Conservation (phyloP, 805 yeast species). For the Sugiyamaella smithiae region DNA sequence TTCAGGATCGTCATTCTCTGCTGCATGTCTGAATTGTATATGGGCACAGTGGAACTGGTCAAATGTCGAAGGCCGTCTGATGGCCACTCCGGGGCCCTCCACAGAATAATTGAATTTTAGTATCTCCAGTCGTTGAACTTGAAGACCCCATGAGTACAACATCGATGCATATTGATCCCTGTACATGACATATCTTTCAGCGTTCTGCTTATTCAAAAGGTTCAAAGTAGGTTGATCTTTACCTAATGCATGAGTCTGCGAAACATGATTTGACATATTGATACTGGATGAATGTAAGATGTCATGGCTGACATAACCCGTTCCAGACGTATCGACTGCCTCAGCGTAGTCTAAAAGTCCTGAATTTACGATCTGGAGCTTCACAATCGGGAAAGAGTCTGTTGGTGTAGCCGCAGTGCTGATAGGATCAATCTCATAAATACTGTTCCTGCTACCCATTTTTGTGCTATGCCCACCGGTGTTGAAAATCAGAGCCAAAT, state of each 20-base stretch:
- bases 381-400: conserved; percentile 30
- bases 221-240: conserved; percentile 34
- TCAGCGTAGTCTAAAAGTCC: conserved; percentile 42
- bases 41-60: conserved; percentile 29
- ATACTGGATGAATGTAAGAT: neutral
- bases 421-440: conserved; percentile 1
- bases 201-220: conserved; percentile 42
- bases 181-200: conserved; percentile 40
- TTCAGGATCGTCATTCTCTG: conserved; percentile 16
- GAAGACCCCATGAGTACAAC: conserved; percentile 78
- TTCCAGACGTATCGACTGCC: conserved; percentile 28
- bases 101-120: conserved; percentile 60
- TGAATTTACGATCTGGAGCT: conserved; percentile 47
- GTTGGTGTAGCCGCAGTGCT: neutral
- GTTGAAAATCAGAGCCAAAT: conserved; percentile 25
- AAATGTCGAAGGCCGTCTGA: conserved; percentile 11
- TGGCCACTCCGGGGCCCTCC: conserved; percentile 1
- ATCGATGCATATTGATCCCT: conserved; percentile 74
- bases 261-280: neutral
- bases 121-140: conserved; percentile 74
- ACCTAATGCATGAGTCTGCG: neutral
- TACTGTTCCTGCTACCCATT: conserved; percentile 14
- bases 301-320: neutral
- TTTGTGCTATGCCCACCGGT: conserved; percentile 23
- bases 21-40: conserved; percentile 15